Base-by-base conservation (phyloP, 768 basidiomycete genomes). In the Rhizopogon sp. region DNA sequence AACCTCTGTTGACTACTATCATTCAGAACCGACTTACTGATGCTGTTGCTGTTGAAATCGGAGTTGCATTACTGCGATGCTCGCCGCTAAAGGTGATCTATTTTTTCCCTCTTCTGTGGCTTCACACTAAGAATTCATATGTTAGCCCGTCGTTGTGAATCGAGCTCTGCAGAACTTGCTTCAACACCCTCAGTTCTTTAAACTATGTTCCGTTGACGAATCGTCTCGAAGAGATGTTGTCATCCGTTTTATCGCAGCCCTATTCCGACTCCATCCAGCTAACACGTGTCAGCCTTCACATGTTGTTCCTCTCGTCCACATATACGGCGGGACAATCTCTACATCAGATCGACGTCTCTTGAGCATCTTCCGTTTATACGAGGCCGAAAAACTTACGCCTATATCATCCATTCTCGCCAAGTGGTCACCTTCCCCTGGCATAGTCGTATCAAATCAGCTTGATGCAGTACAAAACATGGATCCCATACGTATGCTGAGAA, bases 221-320 rank as follows among this genome's bases (percentile, higher is more conserved):
- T 53, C 64, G 4, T 58, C 66, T 5, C 62, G 69, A 31, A 77
- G 84, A 20, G 74, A 79, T 22, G 70, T 75, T 2, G 64, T 89
- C 29, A 73, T 86, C 39, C 60, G 70, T n/a, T 68, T 90, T 1
- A 70, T 95, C 3, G 76, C 83, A 43, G 69, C 72, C 3, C 75
- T 96, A 1, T 97, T 95, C 74, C 68, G 79, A 53, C 76, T 86
- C 13, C 85, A 94, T 63, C 90, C 93, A 0, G 70, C 76, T 11
- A 92, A 92, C 61, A 88, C 93, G 2, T 95, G 90, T 63, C 95
- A 96, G 66, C 78, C 85, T 9, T 87, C 82, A 3, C 91, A 95
- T 59, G 71, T 95, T 43, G 85, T 90, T 44, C 91, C 90, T 1
- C 75, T 98, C 37, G 69, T 89, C 43, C 73, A 71, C 17, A 72